Percentiles rank a stretch among this genome's conserved stretches.
Evolutionary conservation across 208 protist genomes (phyloP).

Genomic region (Acanthamoeba healyi): DNA sequence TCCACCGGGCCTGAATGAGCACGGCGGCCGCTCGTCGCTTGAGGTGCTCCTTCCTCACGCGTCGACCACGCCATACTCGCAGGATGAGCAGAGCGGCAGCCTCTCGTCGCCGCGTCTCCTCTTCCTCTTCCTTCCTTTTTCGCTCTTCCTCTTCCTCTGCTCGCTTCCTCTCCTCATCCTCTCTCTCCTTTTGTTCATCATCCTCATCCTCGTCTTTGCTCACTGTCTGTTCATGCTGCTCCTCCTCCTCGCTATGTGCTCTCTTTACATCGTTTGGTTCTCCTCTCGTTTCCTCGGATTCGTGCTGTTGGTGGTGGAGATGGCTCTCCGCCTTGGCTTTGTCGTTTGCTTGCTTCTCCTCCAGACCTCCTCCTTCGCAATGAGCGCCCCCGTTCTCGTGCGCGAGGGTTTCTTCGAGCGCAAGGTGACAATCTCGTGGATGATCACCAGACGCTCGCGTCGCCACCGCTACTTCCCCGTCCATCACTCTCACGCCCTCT

Average conservation of each 20-base stretch:
- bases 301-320: no score
- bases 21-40: neutral
- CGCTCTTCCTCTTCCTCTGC: conserved; percentile 4
- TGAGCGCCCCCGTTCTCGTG: no score
- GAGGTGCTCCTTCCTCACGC: neutral
- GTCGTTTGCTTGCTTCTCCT: neutral
- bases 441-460: no score
- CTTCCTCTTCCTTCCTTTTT: neutral
- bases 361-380: neutral
- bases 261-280: no score
- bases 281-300: neutral
- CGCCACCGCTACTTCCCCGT: no score
- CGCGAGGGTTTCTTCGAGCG: no score
- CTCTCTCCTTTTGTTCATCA: neutral
- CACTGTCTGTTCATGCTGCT: neutral
- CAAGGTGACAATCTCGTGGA: no score
- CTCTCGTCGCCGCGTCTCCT: neutral
- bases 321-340: no score
- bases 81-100: neutral
- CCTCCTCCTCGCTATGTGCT: neutral
- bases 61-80: neutral
- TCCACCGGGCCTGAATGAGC: neutral
- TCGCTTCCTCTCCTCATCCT: neutral
- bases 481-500: no score
- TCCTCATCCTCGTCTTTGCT: neutral